These are phyloP conservation scores for Xylaria sp. DNA, from an alignment of 2,329 filamentous ascomycete genomes.

Conservation along the genomic window DNA sequence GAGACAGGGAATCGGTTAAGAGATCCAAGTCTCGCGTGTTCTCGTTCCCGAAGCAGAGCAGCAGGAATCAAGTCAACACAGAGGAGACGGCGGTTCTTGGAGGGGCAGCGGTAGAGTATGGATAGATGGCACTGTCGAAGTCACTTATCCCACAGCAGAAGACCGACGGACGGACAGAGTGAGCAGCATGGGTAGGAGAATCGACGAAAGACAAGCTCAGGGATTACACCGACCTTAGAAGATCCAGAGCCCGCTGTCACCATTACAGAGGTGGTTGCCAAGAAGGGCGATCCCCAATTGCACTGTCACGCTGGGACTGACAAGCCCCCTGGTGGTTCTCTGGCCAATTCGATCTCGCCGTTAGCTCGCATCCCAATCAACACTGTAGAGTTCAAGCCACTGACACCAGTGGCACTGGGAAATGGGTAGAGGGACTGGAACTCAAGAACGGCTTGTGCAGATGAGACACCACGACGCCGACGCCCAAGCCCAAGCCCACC, in stretches of 20 bases:
- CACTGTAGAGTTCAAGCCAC: conserved; percentile 30
- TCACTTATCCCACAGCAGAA: background rate
- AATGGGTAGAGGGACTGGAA: conserved; percentile 24
- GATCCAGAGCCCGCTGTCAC: conserved; percentile 46
- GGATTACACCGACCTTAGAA: conserved; percentile 50
- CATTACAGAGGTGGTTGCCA: conserved; percentile 45
- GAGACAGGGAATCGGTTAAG: conserved; percentile 32
- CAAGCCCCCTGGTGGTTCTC: conserved; percentile 37
- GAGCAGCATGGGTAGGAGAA: conserved; percentile 27
- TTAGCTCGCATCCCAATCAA: conserved; percentile 44
- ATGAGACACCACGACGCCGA: conserved; percentile 34
- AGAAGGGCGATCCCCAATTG: conserved; percentile 44
- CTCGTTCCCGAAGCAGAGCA: conserved; percentile 7
- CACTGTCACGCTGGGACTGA: conserved; percentile 43
- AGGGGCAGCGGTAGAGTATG: conserved; percentile 10
- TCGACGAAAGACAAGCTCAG: conserved; percentile 38
- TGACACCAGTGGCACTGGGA: conserved; percentile 31
- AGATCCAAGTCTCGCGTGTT: conserved; percentile 27
- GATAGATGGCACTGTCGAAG: conserved; percentile 15
- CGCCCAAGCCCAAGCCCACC: conserved; percentile 27
- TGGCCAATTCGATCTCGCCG: conserved; percentile 43
- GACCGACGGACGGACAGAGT: background rate
- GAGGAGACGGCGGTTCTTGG: conserved; percentile 11
- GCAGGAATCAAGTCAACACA: background rate
- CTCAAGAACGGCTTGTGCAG: conserved; percentile 35